Base-by-base conservation (phyloP, 179 eudicot genomes). In the Dionaea muscipula region DNA sequence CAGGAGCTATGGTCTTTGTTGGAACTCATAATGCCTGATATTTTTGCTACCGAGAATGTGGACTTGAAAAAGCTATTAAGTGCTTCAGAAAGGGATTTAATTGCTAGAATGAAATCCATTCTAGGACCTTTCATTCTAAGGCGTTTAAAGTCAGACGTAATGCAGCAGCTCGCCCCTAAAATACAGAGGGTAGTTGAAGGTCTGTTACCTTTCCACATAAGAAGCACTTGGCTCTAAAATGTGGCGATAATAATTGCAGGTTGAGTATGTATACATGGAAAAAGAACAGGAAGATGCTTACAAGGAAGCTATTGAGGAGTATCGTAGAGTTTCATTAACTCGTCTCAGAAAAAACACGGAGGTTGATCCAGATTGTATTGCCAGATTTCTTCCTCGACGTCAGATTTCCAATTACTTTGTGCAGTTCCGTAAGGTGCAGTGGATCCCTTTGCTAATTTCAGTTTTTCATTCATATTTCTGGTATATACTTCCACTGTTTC, bases 1-100 rank as follows among this genome's bases (percentile, higher is more conserved):
- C 90, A 91, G 98, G 98, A 91, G 62, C 77, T 91, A 50, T 91
- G 98, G 98, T 91, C 98, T 22, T 41, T 91, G 76, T 71, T 91
- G 91, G 98, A 87, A 82, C 84, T 91, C 66, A 84, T 91, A 85
- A 76, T 91, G 79, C 95, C 98, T 59, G 94, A 84, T 77, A 65
- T 91, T 27, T 91, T 91, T 80, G 86, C 72, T 58, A 80, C 98
- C 26, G 95, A 89, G 68, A 79, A 87, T 69, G 80, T 82, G 24
- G 98, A 91, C 79, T 69, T 91, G 71, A 91, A 84, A 81, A 87
- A 77, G 70, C 75, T 87, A 54, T 69, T 91, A 50, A 82, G 53
- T 74, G 75, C 94, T 45, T 94, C 77, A 53, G 89, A 91, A 56
- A 70, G 62, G 37, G 88, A 84, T 51, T 67, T 87, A 60, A 73